Base-by-base conservation (phyloP, 1,139 yeast species). In the Candida neerlandica region DNA sequence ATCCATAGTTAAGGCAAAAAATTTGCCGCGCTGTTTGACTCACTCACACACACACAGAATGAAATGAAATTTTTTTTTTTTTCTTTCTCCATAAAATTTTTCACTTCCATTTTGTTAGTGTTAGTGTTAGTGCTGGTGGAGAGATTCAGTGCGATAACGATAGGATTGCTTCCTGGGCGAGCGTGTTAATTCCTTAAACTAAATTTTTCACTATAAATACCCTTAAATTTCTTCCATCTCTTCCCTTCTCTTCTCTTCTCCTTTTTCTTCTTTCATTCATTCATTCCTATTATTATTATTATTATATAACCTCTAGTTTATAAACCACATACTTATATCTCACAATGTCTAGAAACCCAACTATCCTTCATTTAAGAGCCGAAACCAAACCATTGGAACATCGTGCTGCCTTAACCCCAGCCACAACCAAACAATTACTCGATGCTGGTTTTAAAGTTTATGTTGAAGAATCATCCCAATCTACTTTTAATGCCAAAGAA, bases 351-450 rank as follows among this genome's bases (percentile, higher is more conserved):
- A 38, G 44, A 19, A 19, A 38, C 7, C 63, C 74, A 53, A 87
- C 85, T 46, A 82, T 78, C 47, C 80, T 85, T 59, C 95, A 88
- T 60, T 78, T 94, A 55, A 87, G 99, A 77, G 97, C 97, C 39
- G 99, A 94, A 71, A 89, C 96, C 63, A 94, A 94, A 82, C 96
- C 97, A 37, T 77, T 91, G 63, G 99, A 94, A 76, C 96, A 96
- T 58, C 88, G 99, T 75, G 96, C 98, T 37, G 97, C 97, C 45
- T 80, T 94, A 62, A 91, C 99, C 7, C 99, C 99, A 34, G 72
- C 89, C 43, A 89, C 97, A 45, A 86, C 96, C 61, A 88, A 89
- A 73, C 81, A 85, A 61, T 79, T 94, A 56, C 70, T 89, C 54
- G 91, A 86, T 57, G 92, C 96, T 45, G 99, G 99, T 1, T 94